Conservation (phyloP, 257 asterid species). For the Anisodus tanguticus region DNA sequence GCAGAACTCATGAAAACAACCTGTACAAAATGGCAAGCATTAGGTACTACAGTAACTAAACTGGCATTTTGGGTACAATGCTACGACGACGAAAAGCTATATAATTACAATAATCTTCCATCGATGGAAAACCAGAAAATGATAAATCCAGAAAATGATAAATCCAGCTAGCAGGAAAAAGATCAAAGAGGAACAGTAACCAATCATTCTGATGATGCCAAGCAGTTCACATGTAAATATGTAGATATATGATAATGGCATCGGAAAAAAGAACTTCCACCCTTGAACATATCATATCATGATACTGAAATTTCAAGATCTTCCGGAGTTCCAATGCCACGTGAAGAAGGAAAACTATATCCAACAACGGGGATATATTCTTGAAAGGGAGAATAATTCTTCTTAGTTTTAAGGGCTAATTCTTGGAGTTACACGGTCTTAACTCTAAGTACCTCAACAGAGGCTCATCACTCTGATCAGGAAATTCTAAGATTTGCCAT, state of each 20-base stretch:
- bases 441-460: not conserved
- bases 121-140: not conserved
- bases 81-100: not conserved
- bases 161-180: not conserved
- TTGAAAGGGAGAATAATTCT: not conserved
- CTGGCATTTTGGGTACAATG: not conserved
- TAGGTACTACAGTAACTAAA: not conserved
- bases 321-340: not conserved
- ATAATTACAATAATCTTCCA: not conserved
- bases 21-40: slow-evolving; percentile 40
- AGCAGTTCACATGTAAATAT: not conserved
- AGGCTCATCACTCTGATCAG: not conserved
- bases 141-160: not conserved
- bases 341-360: not conserved
- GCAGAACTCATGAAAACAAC: slow-evolving; percentile 89
- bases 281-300: not conserved
- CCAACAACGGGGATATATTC: not conserved
- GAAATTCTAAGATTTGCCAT: not conserved
- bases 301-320: not conserved
- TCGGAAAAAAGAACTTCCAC: not conserved
- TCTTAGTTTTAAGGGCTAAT: not conserved
- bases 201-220: not conserved
- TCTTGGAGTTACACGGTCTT: not conserved
- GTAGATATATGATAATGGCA: not conserved
- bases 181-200: slow-evolving; percentile 5